Percentiles rank a stretch among this genome's conserved stretches.
These are phyloP conservation scores for Cruciata laevipes DNA, from an alignment of 257 asterid genomes.

Conservation along the genomic window DNA sequence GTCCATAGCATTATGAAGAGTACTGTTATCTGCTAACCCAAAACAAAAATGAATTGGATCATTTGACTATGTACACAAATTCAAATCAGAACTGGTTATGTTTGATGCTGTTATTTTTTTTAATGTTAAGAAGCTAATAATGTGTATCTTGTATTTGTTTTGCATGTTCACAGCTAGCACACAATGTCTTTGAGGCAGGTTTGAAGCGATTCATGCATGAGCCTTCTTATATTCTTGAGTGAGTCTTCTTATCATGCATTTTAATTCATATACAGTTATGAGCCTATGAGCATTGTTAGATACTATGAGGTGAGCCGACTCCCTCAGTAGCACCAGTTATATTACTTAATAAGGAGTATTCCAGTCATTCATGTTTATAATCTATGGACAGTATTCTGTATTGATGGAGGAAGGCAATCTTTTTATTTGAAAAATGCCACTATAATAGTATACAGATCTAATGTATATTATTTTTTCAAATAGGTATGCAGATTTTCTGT, in stretches of 20 bases:
- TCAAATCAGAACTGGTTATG: background rate
- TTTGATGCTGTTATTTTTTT: background rate
- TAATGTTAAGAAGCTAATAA: background rate
- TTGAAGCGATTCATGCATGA: constrained; percentile 93
- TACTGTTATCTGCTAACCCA: background rate
- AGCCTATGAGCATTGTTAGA: background rate
- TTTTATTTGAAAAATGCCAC: background rate
- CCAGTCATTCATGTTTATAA: background rate
- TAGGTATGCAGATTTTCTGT: constrained; percentile 95
- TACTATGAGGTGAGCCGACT: background rate
- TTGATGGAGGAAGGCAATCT: background rate
- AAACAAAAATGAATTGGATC: too few relatives aligned
- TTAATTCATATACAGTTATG: background rate
- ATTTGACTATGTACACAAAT: background rate
- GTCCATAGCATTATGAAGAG: background rate
- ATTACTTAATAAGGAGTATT: background rate
- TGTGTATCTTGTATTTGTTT: constrained; percentile 6
- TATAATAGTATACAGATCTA: background rate
- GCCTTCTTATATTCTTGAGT: constrained; percentile 96
- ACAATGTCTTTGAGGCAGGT: constrained; percentile 88
- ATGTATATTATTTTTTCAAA: constrained; percentile 23
- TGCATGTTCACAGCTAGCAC: constrained; percentile 61
- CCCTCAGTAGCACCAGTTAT: too few relatives aligned
- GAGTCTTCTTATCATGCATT: constrained; percentile 29
- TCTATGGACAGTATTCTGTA: background rate